These are phyloP conservation scores for Cyanidiococcus yangmingshanensis DNA, from an alignment of 23 red algal genomes.

Conservation along the genomic window DNA sequence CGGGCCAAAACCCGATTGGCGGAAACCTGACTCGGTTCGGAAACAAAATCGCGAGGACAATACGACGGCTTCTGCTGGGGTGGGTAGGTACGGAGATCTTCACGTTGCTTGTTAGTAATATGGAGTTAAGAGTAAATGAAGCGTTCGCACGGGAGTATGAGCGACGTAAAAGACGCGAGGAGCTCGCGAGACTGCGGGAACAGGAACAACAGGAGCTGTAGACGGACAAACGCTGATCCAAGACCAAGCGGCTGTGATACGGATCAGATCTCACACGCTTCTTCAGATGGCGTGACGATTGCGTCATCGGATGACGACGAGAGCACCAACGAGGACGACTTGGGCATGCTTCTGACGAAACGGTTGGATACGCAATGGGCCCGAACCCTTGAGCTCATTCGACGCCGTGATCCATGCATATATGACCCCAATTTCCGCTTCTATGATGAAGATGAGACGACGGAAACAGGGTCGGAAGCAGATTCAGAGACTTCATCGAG, in stretches of 20 bases:
- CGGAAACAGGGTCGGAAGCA: not conserved
- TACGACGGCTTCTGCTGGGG: too few relatives aligned
- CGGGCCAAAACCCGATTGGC: too few relatives aligned
- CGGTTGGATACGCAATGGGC: constrained; percentile 52
- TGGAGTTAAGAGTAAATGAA: constrained; percentile 34
- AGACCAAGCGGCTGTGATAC: too few relatives aligned
- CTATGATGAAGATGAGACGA: constrained; percentile 50
- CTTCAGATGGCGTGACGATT: not conserved
- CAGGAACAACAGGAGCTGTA: constrained; percentile 4
- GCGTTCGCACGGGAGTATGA: constrained; percentile 50
- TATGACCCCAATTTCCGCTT: constrained; percentile 30
- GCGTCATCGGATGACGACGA: constrained; percentile 25
- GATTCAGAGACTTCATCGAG: not conserved
- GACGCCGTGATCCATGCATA: constrained; percentile 39
- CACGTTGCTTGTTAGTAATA: too few relatives aligned
- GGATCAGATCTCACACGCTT: not conserved
- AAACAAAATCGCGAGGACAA: too few relatives aligned
- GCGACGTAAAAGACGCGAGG: constrained; percentile 32
- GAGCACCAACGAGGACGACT: constrained; percentile 54
- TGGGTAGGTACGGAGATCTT: too few relatives aligned
- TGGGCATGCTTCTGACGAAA: constrained; percentile 69
- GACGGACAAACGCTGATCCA: not conserved
- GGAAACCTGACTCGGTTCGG: too few relatives aligned
- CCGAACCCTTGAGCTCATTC: constrained; percentile 48
- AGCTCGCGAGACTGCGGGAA: constrained; percentile 16